Base-by-base conservation (phyloP, 805 yeast species). In the Millerozyma miso region DNA sequence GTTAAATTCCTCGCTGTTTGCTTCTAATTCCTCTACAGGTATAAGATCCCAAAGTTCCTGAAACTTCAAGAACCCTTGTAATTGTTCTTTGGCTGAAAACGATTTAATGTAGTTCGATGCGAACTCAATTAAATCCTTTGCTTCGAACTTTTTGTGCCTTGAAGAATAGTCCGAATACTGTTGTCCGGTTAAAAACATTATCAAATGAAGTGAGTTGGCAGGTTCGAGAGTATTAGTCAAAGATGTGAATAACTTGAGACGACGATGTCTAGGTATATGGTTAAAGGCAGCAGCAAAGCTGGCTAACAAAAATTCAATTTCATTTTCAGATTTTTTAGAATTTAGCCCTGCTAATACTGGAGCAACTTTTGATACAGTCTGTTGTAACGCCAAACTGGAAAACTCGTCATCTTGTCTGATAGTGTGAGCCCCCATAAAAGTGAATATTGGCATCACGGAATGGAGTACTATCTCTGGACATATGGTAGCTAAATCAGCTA, bases 361-460 rank as follows among this genome's bases (percentile, higher is more conserved):
- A 31, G 93, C 82, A 39, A 93, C 97, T 53, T 85, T 83, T 17
- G 85, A 68, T 39, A 93, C 84, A 1, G 99, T 91, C 59, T 88
- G 93, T 56, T 89, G 95, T 48, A 93, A 88, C 36, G 90, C 97
- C 51, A 86, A 86, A 26, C 85, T 85, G 0, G 97, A 88, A 57
- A 87, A 91, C 59, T 88, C 97, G 62, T 93, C 98, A 62, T 93
- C 99, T 65, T 93, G 97, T 56, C 96, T 83, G 40, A 93, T 79
- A 12, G 97, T 90, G 56, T 89, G 95, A 10, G 98, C 96, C 46
- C 99, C 99, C 98, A 93, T 93, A 55, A 93, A 93, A 1, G 99
- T 93, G 71, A 93, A 93, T 40, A 93, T 91, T n/a, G 99, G 99
- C 99, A 93, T 93, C 6, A 93, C 96, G 2, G 97, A 86, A 65